phyloP scores from a whole-genome alignment of 495 filamentous ascomycete species.

The Daldinia concentrica region DNA sequence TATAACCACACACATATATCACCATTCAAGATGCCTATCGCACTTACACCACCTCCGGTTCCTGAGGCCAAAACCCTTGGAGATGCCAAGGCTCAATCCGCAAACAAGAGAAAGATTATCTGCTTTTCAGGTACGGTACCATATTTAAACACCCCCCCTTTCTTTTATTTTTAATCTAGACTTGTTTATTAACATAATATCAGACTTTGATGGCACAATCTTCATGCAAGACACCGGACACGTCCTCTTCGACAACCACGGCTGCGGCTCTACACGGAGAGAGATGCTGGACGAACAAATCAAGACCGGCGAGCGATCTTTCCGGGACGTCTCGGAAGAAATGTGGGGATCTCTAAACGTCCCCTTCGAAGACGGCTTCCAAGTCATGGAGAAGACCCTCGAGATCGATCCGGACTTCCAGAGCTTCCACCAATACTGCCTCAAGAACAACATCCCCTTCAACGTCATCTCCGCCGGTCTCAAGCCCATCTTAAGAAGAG shows the following conservation, averaged over 20 bases:
- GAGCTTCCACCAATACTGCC: constrained; percentile 73
- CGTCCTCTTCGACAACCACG: constrained; percentile 74
- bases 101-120: constrained; percentile 58
- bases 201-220: constrained; percentile 81
- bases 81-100: constrained; percentile 32
- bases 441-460: constrained; percentile 71
- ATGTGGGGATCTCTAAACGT: constrained; percentile 78
- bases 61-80: constrained; percentile 39
- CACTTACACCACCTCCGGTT: constrained; percentile 42
- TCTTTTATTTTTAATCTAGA: constrained; percentile 7
- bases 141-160: not conserved
- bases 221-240: constrained; percentile 84
- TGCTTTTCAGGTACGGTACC: constrained; percentile 60
- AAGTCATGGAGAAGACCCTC: constrained; percentile 70
- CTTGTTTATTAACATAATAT: constrained; percentile 14
- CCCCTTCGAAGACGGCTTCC: constrained; percentile 78
- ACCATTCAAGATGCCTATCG: constrained; percentile 48
- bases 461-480: constrained; percentile 78
- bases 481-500: constrained; percentile 69
- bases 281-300: constrained; percentile 72
- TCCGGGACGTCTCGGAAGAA: constrained; percentile 78
- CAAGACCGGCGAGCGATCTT: constrained; percentile 71
- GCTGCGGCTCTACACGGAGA: constrained; percentile 67
- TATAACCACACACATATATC: constrained; percentile 5
- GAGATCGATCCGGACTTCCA: constrained; percentile 74